Base-by-base conservation (phyloP, 2,329 filamentous ascomycete genomes). In the Trichoderma citrinoviride region DNA sequence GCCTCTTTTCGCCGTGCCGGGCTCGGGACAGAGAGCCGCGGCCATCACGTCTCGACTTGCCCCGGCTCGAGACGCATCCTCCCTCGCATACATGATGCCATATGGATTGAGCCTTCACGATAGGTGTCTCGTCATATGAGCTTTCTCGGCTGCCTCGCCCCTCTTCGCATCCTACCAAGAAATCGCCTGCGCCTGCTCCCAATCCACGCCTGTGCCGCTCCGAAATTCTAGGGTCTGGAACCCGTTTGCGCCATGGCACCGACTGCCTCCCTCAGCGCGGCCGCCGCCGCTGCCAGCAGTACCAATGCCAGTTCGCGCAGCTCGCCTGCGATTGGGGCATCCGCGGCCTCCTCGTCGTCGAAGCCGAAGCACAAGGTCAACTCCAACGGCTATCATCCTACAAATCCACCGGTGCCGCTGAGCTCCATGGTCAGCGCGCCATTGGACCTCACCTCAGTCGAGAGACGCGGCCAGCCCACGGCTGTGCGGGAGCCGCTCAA, bases 371-470 rank as follows among this genome's bases (percentile, higher is more conserved):
- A 78, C n/a, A 82, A 82, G 67, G 76, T 83, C 71, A 82, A 82
- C 71, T 79, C 82, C 55, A 85, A 85, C 71, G 82, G 82, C 67
- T 82, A 83, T 64, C 81, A 84, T 67, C 79, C 82, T 10, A 70
- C 79, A 40, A 85, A 84, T 65, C 75, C 81, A 3, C 81, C 82
- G 56, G 75, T 78, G 46, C 82, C 83, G 14, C 78, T 87, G 44
- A 87, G 85, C 71, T 81, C 83, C 37, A 80, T 87, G 79, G 78
- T 77, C 46, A 87, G 83, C 69, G 67, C 80, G 65, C 87, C 92
- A 53, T 82, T 99, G 67, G 93, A 98, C 73, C 80, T 98, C 71
- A 87, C 87, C 57, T 96, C 92, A 0, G 95, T 99, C 67, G 95
- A 98, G 81, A 90, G 94, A 73, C 89, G 93, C 77, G 93, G 92